phyloP scores from a whole-genome alignment of 225 moss, liverwort and hornwort genomes.

The Pleurozium schreberi region DNA sequence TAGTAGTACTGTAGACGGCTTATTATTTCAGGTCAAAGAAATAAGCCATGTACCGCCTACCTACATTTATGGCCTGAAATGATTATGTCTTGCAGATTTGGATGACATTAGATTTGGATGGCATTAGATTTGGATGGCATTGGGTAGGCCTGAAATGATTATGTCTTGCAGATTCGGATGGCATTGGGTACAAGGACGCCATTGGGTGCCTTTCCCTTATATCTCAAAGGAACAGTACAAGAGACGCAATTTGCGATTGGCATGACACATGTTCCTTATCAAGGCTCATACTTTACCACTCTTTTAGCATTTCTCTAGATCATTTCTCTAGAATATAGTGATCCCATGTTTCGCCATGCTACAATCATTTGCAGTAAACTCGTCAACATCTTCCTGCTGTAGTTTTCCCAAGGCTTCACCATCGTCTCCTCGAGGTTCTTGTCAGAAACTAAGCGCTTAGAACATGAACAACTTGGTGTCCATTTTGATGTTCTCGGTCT shows the following conservation, averaged over 20 bases:
- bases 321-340: not conserved
- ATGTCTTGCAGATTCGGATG: too few species aligned
- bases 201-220: too few species aligned
- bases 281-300: not conserved
- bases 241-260: not conserved
- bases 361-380: slow-evolving; percentile 7
- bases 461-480: not conserved
- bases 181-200: too few species aligned
- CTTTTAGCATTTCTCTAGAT: not conserved
- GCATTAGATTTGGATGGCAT: too few species aligned
- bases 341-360: slow-evolving; percentile 28
- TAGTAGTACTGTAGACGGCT: too few species aligned
- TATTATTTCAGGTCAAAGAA: too few species aligned
- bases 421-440: not conserved
- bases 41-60: too few species aligned
- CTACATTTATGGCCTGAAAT: too few species aligned
- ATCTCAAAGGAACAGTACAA: not conserved
- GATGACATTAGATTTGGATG: too few species aligned
- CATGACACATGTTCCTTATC: not conserved
- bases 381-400: slow-evolving; percentile 11
- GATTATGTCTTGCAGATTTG: too few species aligned
- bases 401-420: slow-evolving; percentile 33
- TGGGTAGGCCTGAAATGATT: too few species aligned
- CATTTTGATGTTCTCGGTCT: not conserved
- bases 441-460: not conserved